phyloP scores from a whole-genome alignment of 169 alveolate species.

The Cryptosporidium parvum region DNA sequence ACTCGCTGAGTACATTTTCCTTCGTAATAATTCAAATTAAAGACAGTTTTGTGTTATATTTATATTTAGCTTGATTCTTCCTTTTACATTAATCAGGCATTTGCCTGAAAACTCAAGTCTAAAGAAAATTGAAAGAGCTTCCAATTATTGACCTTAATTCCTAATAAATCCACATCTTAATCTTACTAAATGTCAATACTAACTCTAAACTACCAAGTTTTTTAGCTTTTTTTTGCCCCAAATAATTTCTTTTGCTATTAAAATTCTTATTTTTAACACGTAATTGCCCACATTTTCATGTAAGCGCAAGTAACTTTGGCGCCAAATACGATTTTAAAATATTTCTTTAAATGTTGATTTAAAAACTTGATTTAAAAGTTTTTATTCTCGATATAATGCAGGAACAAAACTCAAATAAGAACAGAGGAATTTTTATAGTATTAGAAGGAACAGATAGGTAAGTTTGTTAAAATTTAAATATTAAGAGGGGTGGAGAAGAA shows the following conservation, averaged over 20 bases:
- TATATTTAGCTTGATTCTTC: not conserved
- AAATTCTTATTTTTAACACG: conserved; percentile 16
- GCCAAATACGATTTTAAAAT: not conserved
- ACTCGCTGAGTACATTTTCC: not conserved
- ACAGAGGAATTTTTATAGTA: conserved; percentile 92
- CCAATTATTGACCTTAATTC: not conserved
- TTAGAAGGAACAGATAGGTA: conserved; percentile 95
- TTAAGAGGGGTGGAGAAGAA: not conserved
- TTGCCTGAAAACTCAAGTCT: not conserved
- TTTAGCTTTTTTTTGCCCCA: not conserved
- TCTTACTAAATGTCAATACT: not conserved
- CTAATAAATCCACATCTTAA: not conserved
- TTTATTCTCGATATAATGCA: not conserved
- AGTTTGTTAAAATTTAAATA: not conserved
- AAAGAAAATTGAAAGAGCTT: not conserved
- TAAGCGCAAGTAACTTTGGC: conserved; percentile 52
- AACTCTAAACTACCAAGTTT: not conserved
- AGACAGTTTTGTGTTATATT: not conserved
- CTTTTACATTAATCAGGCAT: not conserved
- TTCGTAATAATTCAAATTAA: not conserved
- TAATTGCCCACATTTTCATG: conserved; percentile 71
- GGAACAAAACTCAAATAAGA: not conserved
- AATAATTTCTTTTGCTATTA: not conserved
- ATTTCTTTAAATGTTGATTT: not conserved
- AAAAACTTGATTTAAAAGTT: not conserved